Evolutionary conservation across 2,329 filamentous ascomycete species (phyloP).

Genomic region (Pseudopithomyces chartarum): DNA sequence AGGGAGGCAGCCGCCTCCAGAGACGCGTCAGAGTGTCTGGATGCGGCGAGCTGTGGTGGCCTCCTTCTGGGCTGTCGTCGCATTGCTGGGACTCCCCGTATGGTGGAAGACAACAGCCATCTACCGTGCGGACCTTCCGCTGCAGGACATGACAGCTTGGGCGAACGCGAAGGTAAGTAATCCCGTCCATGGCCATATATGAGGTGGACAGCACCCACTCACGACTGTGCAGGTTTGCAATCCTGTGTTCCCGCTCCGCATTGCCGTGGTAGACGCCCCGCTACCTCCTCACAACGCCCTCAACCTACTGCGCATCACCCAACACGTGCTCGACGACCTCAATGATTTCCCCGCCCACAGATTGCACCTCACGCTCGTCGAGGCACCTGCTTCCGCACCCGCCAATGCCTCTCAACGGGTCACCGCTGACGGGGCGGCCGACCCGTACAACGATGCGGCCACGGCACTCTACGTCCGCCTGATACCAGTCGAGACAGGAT

Average conservation of each 20-base stretch:
- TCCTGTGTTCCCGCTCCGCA: constrained; percentile 83
- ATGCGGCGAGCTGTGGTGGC: constrained; percentile 76
- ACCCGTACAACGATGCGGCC: constrained; percentile 47
- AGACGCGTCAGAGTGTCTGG: constrained; percentile 71
- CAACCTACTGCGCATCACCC: constrained; percentile 77
- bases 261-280: constrained; percentile 76
- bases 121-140: constrained; percentile 80
- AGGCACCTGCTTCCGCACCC: constrained; percentile 30
- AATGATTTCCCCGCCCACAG: constrained; percentile 87
- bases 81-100: constrained; percentile 84
- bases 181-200: neutral
- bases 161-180: constrained; percentile 78
- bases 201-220: neutral
- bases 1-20: constrained; percentile 67
- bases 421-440: constrained; percentile 31
- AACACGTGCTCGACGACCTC: constrained; percentile 83
- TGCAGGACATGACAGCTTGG: constrained; percentile 89
- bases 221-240: constrained; percentile 71
- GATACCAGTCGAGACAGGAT: constrained; percentile 61
- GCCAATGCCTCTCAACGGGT: constrained; percentile 40
- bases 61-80: constrained; percentile 88
- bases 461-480: constrained; percentile 74
- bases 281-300: constrained; percentile 71
- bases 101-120: constrained; percentile 97
- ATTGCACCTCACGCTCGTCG: constrained; percentile 69